Evolutionary conservation across 75 land plant genomes (phyloP), one percentile per base, ranked within the genome.

Genomic region (Sequoia sempervirens): DNA sequence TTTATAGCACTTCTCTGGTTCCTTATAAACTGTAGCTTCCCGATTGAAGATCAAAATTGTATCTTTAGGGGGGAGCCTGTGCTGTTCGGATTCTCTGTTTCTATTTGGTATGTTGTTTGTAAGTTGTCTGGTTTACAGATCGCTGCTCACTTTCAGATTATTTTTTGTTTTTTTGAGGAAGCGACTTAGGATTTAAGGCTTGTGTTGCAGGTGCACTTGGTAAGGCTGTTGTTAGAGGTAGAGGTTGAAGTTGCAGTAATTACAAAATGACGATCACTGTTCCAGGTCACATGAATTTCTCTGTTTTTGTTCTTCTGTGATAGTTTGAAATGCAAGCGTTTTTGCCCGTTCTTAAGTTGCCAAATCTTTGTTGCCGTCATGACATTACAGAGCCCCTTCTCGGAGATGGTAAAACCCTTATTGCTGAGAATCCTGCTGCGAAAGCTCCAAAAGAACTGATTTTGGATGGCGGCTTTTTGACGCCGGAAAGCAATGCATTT

Each of bases 401-500:
- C 2, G 46, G 38, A 76, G 79, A 43, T 18, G 61, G 23, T 56
- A 14, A 56, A 56, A 56, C 61, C 23, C 61, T 56, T 20, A 4
- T 4, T 56, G 23, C 2, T 17, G 23, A 20, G 20, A 36, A 74
- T 34, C 38, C 17, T 15, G 76, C 38, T 38, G 38, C 37, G 40
- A 17, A 37, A 74, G 18, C 30, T 41, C n/a, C 58, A 30, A 82
- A 14, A 1, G 88, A 83, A 40, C 26, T 89, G 85, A 74, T 85
- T 26, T 56, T 93, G 82, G 88, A 93, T 81, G 92, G 86, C 2
- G 94, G 88, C 23, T 95, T 93, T 82, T 58, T 58, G n/a, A 89
- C 88, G 75, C 96, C 96, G 12, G 81, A 84, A 34, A 69, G 73
- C 86, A 93, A 93, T 82, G 83, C 92, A 3, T 93, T 90, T 82